Conservation (phyloP, 23 red algal species). For the Pyropia haitanensis region DNA sequence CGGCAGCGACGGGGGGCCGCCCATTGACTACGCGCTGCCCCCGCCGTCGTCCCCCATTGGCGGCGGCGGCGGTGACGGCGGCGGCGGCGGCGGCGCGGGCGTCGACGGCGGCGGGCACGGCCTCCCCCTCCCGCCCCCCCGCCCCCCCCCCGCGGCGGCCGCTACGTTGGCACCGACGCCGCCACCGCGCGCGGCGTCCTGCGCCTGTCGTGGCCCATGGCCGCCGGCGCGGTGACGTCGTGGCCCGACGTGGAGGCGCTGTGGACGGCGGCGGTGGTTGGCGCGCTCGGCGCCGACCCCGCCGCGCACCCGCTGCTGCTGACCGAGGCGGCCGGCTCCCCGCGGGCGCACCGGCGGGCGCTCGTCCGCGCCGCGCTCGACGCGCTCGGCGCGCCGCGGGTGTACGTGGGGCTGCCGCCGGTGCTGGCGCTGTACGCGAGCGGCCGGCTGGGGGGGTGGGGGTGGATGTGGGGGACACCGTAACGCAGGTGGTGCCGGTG, state of each 20-base stretch:
- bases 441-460: slow-evolving; percentile 38
- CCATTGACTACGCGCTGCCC: too few relatives aligned
- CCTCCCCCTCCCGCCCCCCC: background rate
- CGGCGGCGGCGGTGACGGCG: too few relatives aligned
- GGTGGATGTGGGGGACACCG: slow-evolving; percentile 43
- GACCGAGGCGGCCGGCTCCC: slow-evolving; percentile 35
- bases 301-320: slow-evolving; percentile 47
- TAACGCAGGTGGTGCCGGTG: slow-evolving; percentile 15
- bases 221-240: slow-evolving; percentile 14
- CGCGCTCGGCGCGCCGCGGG: slow-evolving; percentile 11
- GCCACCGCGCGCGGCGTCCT: slow-evolving; percentile 24
- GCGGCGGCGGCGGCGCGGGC: too few relatives aligned
- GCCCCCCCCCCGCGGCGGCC: slow-evolving; percentile 13
- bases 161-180: slow-evolving; percentile 5
- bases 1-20: too few relatives aligned
- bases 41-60: too few relatives aligned
- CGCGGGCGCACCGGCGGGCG: slow-evolving; percentile 34
- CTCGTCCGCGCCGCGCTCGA: slow-evolving; percentile 49
- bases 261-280: slow-evolving; percentile 15
- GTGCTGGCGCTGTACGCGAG: slow-evolving; percentile 45
- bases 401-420: slow-evolving; percentile 41
- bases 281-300: slow-evolving; percentile 18
- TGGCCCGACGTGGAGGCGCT: slow-evolving; percentile 22
- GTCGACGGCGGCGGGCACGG: too few relatives aligned
- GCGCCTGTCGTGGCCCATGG: slow-evolving; percentile 22